Conservation (phyloP, 2,329 filamentous ascomycete species). For the Penicillium italicum region DNA sequence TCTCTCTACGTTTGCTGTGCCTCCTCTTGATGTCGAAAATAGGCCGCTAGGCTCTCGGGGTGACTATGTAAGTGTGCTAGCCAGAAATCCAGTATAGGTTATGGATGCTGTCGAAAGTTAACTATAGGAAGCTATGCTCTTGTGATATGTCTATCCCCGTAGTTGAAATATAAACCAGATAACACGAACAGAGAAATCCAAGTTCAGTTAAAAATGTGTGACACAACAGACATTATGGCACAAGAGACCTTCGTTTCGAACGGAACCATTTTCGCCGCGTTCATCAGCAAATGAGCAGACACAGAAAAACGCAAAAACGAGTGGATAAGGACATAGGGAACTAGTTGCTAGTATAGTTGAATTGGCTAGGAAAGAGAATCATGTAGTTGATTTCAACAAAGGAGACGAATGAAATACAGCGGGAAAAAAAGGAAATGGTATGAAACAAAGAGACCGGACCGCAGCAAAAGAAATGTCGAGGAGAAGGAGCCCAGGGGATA, state of each 20-base stretch:
- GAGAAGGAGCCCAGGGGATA: conserved; percentile 18
- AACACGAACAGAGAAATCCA: neutral
- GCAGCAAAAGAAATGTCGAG: conserved; percentile 22
- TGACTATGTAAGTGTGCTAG: too few species aligned
- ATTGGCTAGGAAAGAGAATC: conserved; percentile 31
- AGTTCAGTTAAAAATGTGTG: neutral
- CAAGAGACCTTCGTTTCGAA: neutral
- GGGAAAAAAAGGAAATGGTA: conserved; percentile 27
- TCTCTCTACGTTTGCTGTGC: too few species aligned
- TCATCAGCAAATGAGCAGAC: neutral
- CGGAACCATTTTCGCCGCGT: neutral
- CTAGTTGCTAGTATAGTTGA: conserved; percentile 29
- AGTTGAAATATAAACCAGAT: neutral
- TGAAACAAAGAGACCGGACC: conserved; percentile 20
- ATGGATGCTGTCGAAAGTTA: too few species aligned
- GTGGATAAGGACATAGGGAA: conserved; percentile 11
- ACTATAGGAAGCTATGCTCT: too few species aligned
- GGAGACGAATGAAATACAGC: conserved; percentile 33
- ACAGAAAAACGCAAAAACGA: neutral
- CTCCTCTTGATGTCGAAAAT: too few species aligned
- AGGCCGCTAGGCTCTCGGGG: too few species aligned
- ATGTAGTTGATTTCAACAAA: conserved; percentile 33
- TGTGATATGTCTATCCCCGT: too few species aligned
- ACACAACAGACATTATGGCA: neutral
- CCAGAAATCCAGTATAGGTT: too few species aligned